Base-by-base conservation (phyloP, 179 eudicot genomes). In the Corrigiola litoralis region DNA sequence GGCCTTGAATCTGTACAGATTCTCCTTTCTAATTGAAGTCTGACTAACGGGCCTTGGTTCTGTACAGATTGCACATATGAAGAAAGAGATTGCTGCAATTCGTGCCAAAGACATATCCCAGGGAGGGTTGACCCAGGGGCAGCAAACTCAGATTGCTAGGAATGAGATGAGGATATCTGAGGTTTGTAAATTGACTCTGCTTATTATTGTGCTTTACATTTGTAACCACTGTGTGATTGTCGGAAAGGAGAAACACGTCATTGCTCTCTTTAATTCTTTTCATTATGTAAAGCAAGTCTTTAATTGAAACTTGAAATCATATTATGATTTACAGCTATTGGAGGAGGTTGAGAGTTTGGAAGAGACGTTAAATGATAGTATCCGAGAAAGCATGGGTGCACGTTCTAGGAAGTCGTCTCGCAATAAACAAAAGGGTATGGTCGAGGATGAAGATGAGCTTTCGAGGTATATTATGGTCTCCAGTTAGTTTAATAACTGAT, bases 51-150 rank as follows among this genome's bases (percentile, higher is more conserved):
- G 2, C 41, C 29, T 56, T 29, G 56, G 17, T 69, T 66, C 42
- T 52, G 4, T 70, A 41, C 77, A 94, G 99, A 84, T 94, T 79
- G 89, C 88, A 21, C 89, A 94, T 80, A 94, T 94, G 99, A 94
- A 94, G 75, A 94, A 94, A 78, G 99, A 94, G 78, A 94, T 94
- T 53, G 87, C 94, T 62, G 97, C 99, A 40, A 94, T 94, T 65
- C 97, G 97, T 61, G 97, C 72, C 7, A 94, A 94, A 80, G 99
- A 94, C 69, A 94, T 94, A 74, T 23, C 97, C 80, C 99, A 94
- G 82, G 99, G 99, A 77, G 99, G 99, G 49, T 78, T 94, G 82
- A 94, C 99, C 23, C 99, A 94, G 76, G 99, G 99, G 42, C 99
- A 94, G 61, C 99, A 94, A 75, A 94, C 99, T 64, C 99, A 94